Evolutionary conservation across 805 yeast species (phyloP).

Genomic region (Cyberlindnera galapagoensis): DNA sequence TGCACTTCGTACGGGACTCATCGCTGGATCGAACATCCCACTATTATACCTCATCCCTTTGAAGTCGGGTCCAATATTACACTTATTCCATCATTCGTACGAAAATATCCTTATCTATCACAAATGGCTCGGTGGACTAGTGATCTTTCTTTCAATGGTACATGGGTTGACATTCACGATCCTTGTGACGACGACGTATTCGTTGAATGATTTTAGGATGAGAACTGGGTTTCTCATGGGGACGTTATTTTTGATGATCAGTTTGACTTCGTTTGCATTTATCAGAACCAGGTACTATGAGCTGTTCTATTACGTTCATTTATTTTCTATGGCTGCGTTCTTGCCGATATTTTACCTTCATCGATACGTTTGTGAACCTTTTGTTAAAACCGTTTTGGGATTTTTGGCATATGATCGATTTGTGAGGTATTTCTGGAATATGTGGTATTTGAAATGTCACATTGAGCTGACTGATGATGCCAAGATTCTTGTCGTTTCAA

Average conservation of each 20-base stretch:
- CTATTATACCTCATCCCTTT: constrained; percentile 22
- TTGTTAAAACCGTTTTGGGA: constrained; percentile 13
- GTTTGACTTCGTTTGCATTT: constrained; percentile 11
- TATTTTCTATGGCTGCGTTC: constrained; percentile 13
- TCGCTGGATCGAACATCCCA: constrained; percentile 23
- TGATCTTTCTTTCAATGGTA: constrained; percentile 12
- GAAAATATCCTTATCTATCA: constrained; percentile 21
- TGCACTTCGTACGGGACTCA: constrained; percentile 21
- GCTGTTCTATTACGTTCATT: constrained; percentile 18
- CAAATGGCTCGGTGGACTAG: constrained; percentile 19
- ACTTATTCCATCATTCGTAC: constrained; percentile 16
- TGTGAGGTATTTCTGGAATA: constrained; percentile 10
- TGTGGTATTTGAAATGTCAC: constrained; percentile 15
- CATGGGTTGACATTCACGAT: constrained; percentile 16
- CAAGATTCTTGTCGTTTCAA: constrained; percentile 10
- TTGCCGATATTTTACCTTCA: constrained; percentile 23
- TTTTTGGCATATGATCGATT: constrained; percentile 17
- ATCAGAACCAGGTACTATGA: constrained; percentile 17
- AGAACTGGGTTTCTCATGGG: too few species aligned
- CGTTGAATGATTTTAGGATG: too few species aligned
- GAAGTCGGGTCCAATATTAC: constrained; percentile 20
- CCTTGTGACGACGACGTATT: too few species aligned
- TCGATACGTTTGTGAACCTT: constrained; percentile 21
- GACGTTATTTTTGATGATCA: constrained; percentile 4
- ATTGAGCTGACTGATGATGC: constrained; percentile 3